A percentile compares a stretch with the other conserved stretches of the same genome.
Evolutionary conservation across 2,329 filamentous ascomycete species (phyloP).

Genomic region (Aspergillus sp.): DNA sequence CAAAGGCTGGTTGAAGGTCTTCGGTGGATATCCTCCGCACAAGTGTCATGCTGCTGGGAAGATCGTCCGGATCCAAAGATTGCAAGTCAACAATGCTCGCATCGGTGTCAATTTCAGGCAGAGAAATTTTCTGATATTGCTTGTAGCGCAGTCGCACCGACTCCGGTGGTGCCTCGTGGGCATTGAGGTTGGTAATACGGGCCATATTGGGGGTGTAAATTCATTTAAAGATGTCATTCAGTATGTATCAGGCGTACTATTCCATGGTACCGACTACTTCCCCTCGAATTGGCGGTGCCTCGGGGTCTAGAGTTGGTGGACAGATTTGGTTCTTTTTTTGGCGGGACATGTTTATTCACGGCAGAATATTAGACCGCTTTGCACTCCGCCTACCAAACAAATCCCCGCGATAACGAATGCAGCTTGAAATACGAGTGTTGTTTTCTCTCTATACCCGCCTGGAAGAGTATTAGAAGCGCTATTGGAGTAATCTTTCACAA

Average conservation of each 20-base stretch:
- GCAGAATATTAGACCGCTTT: neutral
- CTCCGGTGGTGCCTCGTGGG: slow-evolving; percentile 74
- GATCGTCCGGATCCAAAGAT: slow-evolving; percentile 36
- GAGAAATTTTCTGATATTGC: slow-evolving; percentile 63
- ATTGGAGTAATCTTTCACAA: no score
- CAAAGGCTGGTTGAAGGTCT: slow-evolving; percentile 31
- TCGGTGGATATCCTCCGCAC: slow-evolving; percentile 30
- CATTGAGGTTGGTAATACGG: slow-evolving; percentile 57
- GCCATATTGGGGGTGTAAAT: slow-evolving; percentile 19
- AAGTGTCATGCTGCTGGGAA: slow-evolving; percentile 28
- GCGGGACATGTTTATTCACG: neutral
- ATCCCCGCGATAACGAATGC: neutral
- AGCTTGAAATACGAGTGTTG: neutral
- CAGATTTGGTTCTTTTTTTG: neutral
- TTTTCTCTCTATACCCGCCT: no score
- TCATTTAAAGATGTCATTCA: neutral
- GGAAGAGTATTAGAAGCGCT: neutral
- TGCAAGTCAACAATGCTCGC: slow-evolving; percentile 58
- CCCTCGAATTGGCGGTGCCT: neutral
- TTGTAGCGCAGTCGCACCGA: slow-evolving; percentile 73
- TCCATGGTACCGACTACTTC: neutral
- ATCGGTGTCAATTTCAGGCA: slow-evolving; percentile 52
- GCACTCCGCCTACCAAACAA: neutral
- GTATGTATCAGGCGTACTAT: neutral
- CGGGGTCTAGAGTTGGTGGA: neutral